A percentile compares a stretch with the other conserved stretches of the same genome.
These are phyloP conservation scores for Xylariomycetidae sp. DNA, from an alignment of 2,329 filamentous ascomycete genomes.

Conservation along the genomic window DNA sequence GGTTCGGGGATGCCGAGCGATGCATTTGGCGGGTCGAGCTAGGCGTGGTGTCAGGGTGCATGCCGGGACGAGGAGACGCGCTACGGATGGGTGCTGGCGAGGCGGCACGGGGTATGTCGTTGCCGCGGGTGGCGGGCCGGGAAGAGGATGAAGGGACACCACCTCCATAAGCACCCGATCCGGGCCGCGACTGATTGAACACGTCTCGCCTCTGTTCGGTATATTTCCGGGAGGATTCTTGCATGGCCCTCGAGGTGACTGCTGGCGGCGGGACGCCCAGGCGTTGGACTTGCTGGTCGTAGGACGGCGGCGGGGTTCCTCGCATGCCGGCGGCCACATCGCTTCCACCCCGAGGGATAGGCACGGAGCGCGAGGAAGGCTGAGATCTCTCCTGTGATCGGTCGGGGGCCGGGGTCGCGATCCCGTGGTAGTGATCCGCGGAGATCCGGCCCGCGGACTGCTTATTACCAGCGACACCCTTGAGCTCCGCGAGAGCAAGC, in stretches of 20 bases:
- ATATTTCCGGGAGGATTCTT: constrained; percentile 88
- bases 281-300: constrained; percentile 71
- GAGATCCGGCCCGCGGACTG: constrained; percentile 78
- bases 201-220: constrained; percentile 77
- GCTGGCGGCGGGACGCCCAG: constrained; percentile 88
- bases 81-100: constrained; percentile 67
- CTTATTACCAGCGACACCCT: constrained; percentile 72
- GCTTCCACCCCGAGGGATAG: constrained; percentile 32
- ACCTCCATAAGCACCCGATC: constrained; percentile 27
- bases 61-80: constrained; percentile 57
- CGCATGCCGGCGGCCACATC: constrained; percentile 54
- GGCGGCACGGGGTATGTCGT: constrained; percentile 53
- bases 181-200: constrained; percentile 48
- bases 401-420: constrained; percentile 71
- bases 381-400: constrained; percentile 25
- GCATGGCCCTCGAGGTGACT: constrained; percentile 91
- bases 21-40: constrained; percentile 31
- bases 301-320: constrained; percentile 81
- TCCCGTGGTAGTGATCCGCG: constrained; percentile 93
- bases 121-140: constrained; percentile 55
- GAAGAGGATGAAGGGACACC: constrained; percentile 42
- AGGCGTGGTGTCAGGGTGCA: constrained; percentile 45
- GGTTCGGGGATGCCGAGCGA: constrained; percentile 20
- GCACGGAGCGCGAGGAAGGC: constrained; percentile 38
- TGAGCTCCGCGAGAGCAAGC: constrained; percentile 85